These are phyloP conservation scores for Hirsutella thompsonii DNA, from an alignment of 2,329 filamentous ascomycete genomes.

Conservation along the genomic window DNA sequence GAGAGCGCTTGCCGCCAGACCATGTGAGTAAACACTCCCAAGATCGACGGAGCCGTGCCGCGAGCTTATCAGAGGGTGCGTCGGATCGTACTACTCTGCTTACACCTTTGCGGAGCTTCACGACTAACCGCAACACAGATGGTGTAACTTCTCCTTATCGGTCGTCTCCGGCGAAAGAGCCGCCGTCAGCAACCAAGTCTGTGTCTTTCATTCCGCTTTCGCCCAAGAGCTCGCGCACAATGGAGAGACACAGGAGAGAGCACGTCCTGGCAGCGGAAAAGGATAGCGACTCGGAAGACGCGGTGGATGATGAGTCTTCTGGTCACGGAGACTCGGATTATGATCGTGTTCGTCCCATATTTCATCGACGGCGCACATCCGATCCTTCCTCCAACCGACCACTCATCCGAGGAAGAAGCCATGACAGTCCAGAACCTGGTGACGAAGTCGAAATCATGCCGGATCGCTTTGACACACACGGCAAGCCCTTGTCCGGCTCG, in stretches of 20 bases:
- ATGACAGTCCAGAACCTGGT: constrained; percentile 14
- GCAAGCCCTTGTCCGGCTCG: constrained; percentile 23
- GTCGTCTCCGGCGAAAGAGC: neutral
- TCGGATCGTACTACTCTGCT: constrained; percentile 15
- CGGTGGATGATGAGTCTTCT: constrained; percentile 7
- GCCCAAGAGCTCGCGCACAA: constrained; percentile 32
- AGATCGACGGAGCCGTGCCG: constrained; percentile 10
- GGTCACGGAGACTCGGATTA: constrained; percentile 6
- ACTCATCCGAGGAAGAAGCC: constrained; percentile 9
- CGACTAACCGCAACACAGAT: constrained; percentile 15
- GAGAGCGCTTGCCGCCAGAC: constrained; percentile 22
- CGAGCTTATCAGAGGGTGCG: constrained; percentile 24
- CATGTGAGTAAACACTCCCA: constrained; percentile 30
- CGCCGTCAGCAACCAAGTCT: constrained; percentile 19
- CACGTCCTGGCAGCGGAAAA: constrained; percentile 15
- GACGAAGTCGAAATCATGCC: constrained; percentile 30
- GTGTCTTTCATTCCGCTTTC: constrained; percentile 36
- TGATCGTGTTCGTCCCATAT: constrained; percentile 6
- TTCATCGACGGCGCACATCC: constrained; percentile 16
- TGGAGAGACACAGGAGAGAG: constrained; percentile 25
- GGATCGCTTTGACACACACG: constrained; percentile 32
- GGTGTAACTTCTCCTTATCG: constrained; percentile 10
- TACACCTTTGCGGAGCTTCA: constrained; percentile 2
- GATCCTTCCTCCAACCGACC: constrained; percentile 21
- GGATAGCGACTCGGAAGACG: constrained; percentile 6